A percentile compares a stretch with the other conserved stretches of the same genome.
Conservation (phyloP, 2,329 filamentous ascomycete species). For the Alternaria viburni region DNA sequence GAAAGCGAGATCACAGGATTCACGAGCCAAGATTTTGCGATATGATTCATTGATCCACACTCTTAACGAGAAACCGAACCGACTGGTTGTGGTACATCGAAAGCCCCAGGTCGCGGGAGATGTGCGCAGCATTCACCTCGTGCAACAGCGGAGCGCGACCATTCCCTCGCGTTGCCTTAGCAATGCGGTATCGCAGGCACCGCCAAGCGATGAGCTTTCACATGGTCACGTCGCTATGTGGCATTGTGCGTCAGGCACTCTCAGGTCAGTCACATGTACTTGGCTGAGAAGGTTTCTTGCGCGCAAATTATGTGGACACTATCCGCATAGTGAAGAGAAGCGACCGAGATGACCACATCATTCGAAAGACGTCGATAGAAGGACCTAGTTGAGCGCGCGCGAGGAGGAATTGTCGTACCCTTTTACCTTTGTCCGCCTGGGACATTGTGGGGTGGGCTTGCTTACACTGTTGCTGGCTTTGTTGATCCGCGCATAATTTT, state of each 20-base stretch:
- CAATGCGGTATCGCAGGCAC: not conserved
- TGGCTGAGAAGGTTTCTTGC: not conserved
- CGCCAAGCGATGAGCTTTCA: not conserved
- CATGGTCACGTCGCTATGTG: not conserved
- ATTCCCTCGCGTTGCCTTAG: too few relatives aligned
- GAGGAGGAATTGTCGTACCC: not conserved
- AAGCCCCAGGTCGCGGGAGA: not conserved
- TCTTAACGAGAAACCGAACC: not conserved
- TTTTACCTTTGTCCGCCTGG: constrained; percentile 13
- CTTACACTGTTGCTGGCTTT: constrained; percentile 3
- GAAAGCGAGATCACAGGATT: not conserved
- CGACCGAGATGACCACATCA: not conserved
- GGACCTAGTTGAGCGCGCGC: too few relatives aligned
- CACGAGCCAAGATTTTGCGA: not conserved
- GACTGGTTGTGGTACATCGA: not conserved
- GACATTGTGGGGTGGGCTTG: constrained; percentile 2
- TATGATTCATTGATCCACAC: too few relatives aligned
- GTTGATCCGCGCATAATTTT: not conserved
- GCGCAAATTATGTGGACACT: not conserved
- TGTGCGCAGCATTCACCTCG: not conserved
- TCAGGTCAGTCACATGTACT: not conserved
- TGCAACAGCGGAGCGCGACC: not conserved
- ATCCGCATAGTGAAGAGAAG: not conserved
- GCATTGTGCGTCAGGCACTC: not conserved
- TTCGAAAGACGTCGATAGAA: not conserved